These are phyloP conservation scores for Citrus reticulata DNA, from an alignment of 345 rosid species.

Conservation along the genomic window DNA sequence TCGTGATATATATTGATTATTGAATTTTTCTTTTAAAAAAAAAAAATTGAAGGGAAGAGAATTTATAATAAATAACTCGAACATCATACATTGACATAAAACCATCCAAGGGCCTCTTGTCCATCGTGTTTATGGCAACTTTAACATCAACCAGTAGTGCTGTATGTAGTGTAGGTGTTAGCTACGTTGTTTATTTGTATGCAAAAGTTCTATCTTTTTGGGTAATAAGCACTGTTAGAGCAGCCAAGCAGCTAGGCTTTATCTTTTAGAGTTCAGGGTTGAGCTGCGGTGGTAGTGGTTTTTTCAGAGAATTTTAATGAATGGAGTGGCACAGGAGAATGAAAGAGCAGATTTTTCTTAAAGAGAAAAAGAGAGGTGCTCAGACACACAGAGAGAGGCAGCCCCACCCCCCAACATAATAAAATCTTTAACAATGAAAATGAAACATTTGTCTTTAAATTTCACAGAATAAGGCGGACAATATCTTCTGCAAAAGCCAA, in stretches of 20 bases:
- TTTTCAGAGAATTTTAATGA: conserved; percentile 9
- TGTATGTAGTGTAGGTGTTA: too few relatives aligned
- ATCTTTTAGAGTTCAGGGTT: neutral
- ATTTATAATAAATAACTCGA: neutral
- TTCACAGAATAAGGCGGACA: conserved; percentile 37
- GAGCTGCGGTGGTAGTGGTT: neutral
- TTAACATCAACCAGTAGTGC: too few relatives aligned
- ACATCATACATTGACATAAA: neutral
- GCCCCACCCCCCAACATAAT: conserved; percentile 11
- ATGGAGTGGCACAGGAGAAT: conserved; percentile 15
- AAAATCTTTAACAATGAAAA: conserved; percentile 9
- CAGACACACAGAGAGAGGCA: neutral
- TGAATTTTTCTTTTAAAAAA: neutral
- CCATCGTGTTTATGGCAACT: neutral
- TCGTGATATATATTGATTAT: neutral
- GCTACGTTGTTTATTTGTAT: neutral
- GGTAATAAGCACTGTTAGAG: too few relatives aligned
- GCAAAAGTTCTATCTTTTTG: neutral
- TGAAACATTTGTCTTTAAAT: conserved; percentile 11
- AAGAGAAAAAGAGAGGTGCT: conserved; percentile 17
- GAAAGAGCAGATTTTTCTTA: conserved; percentile 12
- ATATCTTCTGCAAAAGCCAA: conserved; percentile 28
- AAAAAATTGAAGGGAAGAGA: neutral
- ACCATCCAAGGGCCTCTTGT: neutral
- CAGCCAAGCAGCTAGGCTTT: neutral